phyloP scores from a whole-genome alignment of 2,329 filamentous ascomycete species.

The Diaporthe capsici region DNA sequence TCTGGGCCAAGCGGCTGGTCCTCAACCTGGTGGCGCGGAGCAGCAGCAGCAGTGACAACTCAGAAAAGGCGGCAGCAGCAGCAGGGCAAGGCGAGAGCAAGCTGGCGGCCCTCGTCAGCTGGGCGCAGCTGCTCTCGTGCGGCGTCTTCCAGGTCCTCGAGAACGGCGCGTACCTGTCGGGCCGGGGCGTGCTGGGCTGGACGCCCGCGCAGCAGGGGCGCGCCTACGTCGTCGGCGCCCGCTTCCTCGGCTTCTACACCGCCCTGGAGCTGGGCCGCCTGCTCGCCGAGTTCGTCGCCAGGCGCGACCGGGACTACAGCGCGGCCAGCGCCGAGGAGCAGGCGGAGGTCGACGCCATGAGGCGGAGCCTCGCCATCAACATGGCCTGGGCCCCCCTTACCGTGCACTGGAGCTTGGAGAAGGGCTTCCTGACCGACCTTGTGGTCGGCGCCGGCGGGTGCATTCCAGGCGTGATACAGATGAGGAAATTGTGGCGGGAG shows the following conservation, averaged over 20 bases:
- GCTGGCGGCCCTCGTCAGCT: constrained; percentile 67
- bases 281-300: constrained; percentile 59
- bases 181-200: constrained; percentile 78
- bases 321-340: constrained; percentile 59
- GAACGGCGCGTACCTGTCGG: constrained; percentile 83
- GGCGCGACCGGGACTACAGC: constrained; percentile 51
- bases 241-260: constrained; percentile 86
- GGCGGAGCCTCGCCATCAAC: constrained; percentile 77
- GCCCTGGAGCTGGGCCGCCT: constrained; percentile 81
- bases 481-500: constrained; percentile 61
- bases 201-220: constrained; percentile 68
- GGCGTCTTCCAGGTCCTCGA: constrained; percentile 83
- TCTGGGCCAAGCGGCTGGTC: constrained; percentile 71
- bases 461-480: constrained; percentile 60
- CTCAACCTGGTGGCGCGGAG: constrained; percentile 50
- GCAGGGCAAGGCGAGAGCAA: constrained; percentile 55
- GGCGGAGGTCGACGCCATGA: constrained; percentile 68
- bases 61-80: constrained; percentile 47
- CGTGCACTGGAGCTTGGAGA: constrained; percentile 83
- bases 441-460: constrained; percentile 58
- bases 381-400: constrained; percentile 85
- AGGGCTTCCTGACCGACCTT: constrained; percentile 65
- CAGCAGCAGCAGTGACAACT: constrained; percentile 39
- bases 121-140: constrained; percentile 77
- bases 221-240: constrained; percentile 79